Conservation (phyloP, 2,329 filamentous ascomycete species). For the Clonostachys solani region DNA sequence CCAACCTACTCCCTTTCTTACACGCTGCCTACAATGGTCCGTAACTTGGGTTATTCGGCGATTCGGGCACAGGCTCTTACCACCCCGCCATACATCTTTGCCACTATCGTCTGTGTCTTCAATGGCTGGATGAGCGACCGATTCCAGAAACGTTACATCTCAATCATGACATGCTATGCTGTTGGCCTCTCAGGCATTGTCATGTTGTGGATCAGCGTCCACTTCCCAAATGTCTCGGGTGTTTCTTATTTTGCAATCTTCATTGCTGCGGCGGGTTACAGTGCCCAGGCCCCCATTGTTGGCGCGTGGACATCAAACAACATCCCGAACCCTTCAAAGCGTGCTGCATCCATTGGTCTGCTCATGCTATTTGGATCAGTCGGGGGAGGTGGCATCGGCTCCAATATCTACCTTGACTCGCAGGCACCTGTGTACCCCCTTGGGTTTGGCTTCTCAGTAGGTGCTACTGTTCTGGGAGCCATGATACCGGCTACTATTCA, state of each 20-base stretch:
- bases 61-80: slow-evolving; percentile 17
- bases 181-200: background rate
- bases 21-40: slow-evolving; percentile 17
- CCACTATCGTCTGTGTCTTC: slow-evolving; percentile 17
- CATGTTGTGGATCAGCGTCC: background rate
- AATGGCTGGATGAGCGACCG: background rate
- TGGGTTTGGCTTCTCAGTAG: slow-evolving; percentile 1
- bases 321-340: background rate
- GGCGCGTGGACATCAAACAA: background rate
- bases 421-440: slow-evolving; percentile 5
- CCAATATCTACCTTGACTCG: slow-evolving; percentile 4
- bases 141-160: background rate
- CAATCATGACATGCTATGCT: background rate
- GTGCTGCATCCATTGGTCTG: background rate
- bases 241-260: background rate
- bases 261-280: background rate
- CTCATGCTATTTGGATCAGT: background rate
- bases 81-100: slow-evolving; percentile 31
- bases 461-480: background rate
- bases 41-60: slow-evolving; percentile 16
- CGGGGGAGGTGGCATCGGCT: slow-evolving; percentile 3
- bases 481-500: slow-evolving; percentile 5
- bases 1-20: background rate
- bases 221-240: background rate
- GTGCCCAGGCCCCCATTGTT: background rate